phyloP scores from a whole-genome alignment of 345 rosid species.

The Populus tremula region DNA sequence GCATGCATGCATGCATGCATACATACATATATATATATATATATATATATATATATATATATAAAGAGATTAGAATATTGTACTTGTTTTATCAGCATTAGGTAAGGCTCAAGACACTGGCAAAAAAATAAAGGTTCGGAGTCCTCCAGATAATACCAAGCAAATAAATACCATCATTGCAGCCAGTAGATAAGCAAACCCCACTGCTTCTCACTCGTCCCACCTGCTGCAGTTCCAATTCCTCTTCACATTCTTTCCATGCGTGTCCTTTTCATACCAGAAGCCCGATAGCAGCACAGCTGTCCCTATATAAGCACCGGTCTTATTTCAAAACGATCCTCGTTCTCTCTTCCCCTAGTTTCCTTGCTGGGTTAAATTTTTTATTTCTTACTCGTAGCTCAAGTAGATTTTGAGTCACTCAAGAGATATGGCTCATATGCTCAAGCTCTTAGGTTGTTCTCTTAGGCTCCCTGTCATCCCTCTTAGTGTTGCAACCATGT shows the following conservation, averaged over 20 bases:
- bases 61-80: too few species aligned
- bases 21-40: too few species aligned
- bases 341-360: background rate
- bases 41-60: too few species aligned
- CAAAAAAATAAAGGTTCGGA: background rate
- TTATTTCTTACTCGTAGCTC: background rate
- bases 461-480: slow-evolving; percentile 78
- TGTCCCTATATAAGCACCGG: background rate
- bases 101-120: background rate
- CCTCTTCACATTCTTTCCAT: background rate
- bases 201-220: slow-evolving; percentile 38
- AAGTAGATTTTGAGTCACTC: background rate
- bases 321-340: background rate
- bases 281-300: background rate
- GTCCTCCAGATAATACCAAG: slow-evolving; percentile 4
- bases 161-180: slow-evolving; percentile 13
- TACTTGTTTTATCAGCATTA: background rate
- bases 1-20: too few species aligned
- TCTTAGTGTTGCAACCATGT: slow-evolving; percentile 64
- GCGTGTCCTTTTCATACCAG: background rate
- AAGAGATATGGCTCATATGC: slow-evolving; percentile 29
- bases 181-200: slow-evolving; percentile 6
- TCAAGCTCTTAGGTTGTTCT: slow-evolving; percentile 56
- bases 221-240: slow-evolving; percentile 9
- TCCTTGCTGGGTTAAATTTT: background rate